A percentile compares a stretch with the other conserved stretches of the same genome.
Conservation (phyloP, 768 basidiomycete species). For the Leucocoprinus leucothites region DNA sequence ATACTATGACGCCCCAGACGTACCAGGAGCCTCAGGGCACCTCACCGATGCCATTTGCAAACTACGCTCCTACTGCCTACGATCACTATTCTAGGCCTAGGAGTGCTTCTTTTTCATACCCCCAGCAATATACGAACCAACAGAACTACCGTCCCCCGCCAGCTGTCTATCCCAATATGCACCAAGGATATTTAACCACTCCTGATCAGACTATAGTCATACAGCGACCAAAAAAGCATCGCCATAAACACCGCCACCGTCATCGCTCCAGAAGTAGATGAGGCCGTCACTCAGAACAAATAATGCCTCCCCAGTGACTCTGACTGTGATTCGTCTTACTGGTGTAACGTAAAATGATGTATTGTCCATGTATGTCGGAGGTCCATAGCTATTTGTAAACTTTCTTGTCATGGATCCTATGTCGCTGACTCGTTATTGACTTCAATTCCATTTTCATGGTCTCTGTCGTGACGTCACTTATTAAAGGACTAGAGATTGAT, state of each 20-base stretch:
- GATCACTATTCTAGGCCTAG: not conserved
- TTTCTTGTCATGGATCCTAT: too few species aligned
- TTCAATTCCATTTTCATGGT: too few species aligned
- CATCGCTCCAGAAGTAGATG: slow-evolving; percentile 18
- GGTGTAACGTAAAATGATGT: too few species aligned
- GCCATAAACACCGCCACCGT: slow-evolving; percentile 27
- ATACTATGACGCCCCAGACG: not conserved
- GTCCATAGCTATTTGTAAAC: too few species aligned
- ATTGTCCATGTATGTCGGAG: too few species aligned
- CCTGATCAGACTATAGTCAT: slow-evolving; percentile 19
- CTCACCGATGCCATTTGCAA: not conserved
- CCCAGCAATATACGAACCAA: slow-evolving; percentile 10
- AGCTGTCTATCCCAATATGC: slow-evolving; percentile 6
- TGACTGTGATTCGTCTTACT: too few species aligned
- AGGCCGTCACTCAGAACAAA: not conserved
- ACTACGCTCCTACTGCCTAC: not conserved
- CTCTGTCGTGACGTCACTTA: too few species aligned
- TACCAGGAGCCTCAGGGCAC: slow-evolving; percentile 1
- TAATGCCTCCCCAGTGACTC: too few species aligned
- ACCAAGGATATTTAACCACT: slow-evolving; percentile 1
- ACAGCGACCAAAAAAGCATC: slow-evolving; percentile 20
- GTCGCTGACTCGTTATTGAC: too few species aligned
- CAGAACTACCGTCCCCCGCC: not conserved
- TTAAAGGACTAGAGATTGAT: too few species aligned
- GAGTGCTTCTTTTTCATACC: slow-evolving; percentile 16